A percentile compares a stretch with the other conserved stretches of the same genome.
These are phyloP conservation scores for Galeopsis tetrahit DNA, from an alignment of 257 asterid genomes.

Conservation along the genomic window DNA sequence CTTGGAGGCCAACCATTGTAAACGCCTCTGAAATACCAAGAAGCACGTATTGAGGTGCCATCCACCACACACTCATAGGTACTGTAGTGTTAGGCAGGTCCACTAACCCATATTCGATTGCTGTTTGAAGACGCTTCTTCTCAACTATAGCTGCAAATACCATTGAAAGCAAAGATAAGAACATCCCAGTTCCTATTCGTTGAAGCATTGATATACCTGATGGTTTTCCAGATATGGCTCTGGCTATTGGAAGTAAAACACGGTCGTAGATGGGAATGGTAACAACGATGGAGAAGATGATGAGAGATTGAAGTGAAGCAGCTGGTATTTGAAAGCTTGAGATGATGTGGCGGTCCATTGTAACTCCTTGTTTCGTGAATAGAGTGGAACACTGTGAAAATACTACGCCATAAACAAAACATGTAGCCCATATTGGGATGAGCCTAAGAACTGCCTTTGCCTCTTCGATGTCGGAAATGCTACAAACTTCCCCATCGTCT, in stretches of 20 bases:
- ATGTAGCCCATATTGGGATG: conserved; percentile 61
- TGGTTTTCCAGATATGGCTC: conserved; percentile 49
- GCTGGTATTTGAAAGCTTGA: conserved; percentile 51
- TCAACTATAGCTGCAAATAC: conserved; percentile 60
- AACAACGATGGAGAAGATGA: conserved; percentile 45
- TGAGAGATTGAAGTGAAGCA: conserved; percentile 56
- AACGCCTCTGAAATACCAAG: conserved; percentile 59
- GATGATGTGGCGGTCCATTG: conserved; percentile 60
- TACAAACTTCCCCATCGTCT: conserved; percentile 38
- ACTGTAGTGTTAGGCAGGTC: conserved; percentile 49
- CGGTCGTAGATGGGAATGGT: conserved; percentile 60
- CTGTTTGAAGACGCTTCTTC: conserved; percentile 50
- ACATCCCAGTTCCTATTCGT: conserved; percentile 53
- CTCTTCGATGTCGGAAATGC: conserved; percentile 48
- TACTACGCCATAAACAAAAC: conserved; percentile 51
- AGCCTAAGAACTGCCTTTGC: conserved; percentile 59
- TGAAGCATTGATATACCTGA: conserved; percentile 67
- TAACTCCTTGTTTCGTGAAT: conserved; percentile 64
- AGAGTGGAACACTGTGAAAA: conserved; percentile 57
- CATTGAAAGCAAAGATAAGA: conserved; percentile 49
- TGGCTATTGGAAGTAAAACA: conserved; percentile 53
- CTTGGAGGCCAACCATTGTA: conserved; percentile 64
- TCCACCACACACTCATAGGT: conserved; percentile 77
- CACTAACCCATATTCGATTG: conserved; percentile 46
- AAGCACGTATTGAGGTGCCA: conserved; percentile 58